Conservation (phyloP, 1,284 basidiomycete genomes). For the Phlebopus sp. region DNA sequence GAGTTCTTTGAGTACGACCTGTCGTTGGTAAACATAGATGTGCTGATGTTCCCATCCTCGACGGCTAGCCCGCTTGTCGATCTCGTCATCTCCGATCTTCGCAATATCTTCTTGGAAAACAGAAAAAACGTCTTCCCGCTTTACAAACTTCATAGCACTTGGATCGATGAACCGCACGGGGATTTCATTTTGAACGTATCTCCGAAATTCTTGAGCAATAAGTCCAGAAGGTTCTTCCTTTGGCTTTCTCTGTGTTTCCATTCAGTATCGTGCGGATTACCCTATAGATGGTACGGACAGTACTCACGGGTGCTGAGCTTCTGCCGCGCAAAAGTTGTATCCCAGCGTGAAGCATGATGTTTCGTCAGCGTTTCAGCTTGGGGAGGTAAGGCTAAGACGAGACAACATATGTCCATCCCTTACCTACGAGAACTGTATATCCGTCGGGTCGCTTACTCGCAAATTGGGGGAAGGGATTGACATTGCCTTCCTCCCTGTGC, state of each 20-base stretch:
- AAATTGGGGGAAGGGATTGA: not conserved
- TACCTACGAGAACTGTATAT: too few relatives aligned
- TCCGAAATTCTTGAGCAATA: conserved; percentile 13
- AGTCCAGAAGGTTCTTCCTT: not conserved
- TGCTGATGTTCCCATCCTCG: conserved; percentile 10
- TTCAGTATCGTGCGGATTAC: too few relatives aligned
- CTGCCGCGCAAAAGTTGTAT: too few relatives aligned
- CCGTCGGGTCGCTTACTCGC: not conserved
- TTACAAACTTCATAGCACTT: conserved; percentile 18
- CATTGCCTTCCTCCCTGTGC: not conserved
- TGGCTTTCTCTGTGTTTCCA: not conserved
- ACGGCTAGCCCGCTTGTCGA: conserved; percentile 7
- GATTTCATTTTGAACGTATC: conserved; percentile 26
- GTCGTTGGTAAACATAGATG: conserved; percentile 16
- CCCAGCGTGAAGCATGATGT: too few relatives aligned
- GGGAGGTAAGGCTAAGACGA: too few relatives aligned
- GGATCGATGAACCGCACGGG: conserved; percentile 28
- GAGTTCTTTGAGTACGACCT: conserved; percentile 16
- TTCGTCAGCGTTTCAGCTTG: too few relatives aligned
- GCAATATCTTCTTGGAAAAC: conserved; percentile 19
- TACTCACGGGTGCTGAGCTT: too few relatives aligned
- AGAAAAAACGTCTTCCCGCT: conserved; percentile 16
- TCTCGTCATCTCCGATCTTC: conserved; percentile 16
- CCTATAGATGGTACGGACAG: too few relatives aligned
- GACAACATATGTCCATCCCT: too few relatives aligned